Conservation (phyloP, 2,329 filamentous ascomycete genomes). For the Fusarium scirpi region DNA sequence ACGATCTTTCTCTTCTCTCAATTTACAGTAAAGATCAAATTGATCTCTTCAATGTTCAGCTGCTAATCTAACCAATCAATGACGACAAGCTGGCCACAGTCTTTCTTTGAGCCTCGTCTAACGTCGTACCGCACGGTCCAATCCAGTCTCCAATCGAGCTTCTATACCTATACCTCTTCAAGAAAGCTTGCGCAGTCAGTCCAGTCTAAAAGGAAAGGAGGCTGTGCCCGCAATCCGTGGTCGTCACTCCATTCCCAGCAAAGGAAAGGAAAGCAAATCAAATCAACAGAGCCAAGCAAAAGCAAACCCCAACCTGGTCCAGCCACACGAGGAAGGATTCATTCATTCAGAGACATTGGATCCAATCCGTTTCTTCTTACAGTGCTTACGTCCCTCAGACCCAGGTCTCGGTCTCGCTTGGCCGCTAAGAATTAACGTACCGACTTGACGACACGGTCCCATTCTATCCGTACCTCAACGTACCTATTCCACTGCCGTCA, state of each 20-base stretch:
- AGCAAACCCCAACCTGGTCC: constrained; percentile 7
- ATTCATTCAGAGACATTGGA: constrained; percentile 13
- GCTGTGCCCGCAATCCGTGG: constrained; percentile 35
- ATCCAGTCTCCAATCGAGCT: constrained; percentile 14
- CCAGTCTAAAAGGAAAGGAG: constrained; percentile 31
- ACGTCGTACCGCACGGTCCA: constrained; percentile 43
- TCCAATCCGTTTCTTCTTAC: constrained; percentile 22
- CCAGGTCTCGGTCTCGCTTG: constrained; percentile 4
- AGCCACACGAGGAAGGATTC: constrained; percentile 19
- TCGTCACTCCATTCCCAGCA: constrained; percentile 26
- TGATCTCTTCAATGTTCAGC: not conserved
- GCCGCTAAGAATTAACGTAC: constrained; percentile 18
- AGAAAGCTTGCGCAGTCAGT: constrained; percentile 25
- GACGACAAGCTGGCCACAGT: constrained; percentile 46
- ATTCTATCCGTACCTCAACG: constrained; percentile 1
- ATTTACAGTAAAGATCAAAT: not conserved
- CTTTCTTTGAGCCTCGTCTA: constrained; percentile 42
- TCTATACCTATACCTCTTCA: constrained; percentile 30
- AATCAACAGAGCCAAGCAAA: not conserved
- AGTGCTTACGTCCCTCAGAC: constrained; percentile 30
- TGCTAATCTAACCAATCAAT: constrained; percentile 39
- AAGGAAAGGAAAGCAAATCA: not conserved
- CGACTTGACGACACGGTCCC: constrained; percentile 34
- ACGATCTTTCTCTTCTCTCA: not conserved
- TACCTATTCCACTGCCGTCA: constrained; percentile 23